These are phyloP conservation scores for Arabidopsis hybrid DNA, from an alignment of 441 rosid genomes.

Conservation along the genomic window DNA sequence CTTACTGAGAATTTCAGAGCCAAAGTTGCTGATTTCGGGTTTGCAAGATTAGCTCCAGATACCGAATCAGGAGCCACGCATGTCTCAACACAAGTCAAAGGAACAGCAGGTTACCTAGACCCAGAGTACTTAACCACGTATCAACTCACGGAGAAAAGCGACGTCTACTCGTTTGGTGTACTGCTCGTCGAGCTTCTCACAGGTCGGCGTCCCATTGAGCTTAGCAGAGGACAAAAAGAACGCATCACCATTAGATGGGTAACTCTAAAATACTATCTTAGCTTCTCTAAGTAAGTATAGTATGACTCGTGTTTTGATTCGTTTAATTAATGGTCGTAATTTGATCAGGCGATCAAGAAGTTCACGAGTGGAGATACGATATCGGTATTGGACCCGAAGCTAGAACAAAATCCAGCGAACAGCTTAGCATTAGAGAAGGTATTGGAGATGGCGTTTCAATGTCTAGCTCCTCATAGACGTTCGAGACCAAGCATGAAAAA, in stretches of 20 bases:
- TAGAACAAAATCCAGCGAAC: constrained; percentile 55
- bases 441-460: constrained; percentile 75
- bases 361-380: constrained; percentile 70
- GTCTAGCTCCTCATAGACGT: constrained; percentile 77
- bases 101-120: constrained; percentile 95
- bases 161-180: constrained; percentile 96
- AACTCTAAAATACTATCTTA: background rate
- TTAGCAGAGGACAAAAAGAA: constrained; percentile 71
- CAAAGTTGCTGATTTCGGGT: constrained; percentile 93
- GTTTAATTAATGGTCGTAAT: constrained; percentile 17
- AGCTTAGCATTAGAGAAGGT: constrained; percentile 72
- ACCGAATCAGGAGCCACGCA: constrained; percentile 85
- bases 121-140: constrained; percentile 90
- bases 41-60: constrained; percentile 86
- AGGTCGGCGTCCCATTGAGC: constrained; percentile 89
- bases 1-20: constrained; percentile 86
- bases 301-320: background rate
- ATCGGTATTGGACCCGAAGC: constrained; percentile 71
- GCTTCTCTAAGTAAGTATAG: background rate
- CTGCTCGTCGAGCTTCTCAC: constrained; percentile 82
- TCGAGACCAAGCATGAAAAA: constrained; percentile 84
- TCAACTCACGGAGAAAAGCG: constrained; percentile 93
- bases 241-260: constrained; percentile 91
- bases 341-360: constrained; percentile 78
- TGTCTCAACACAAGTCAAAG: constrained; percentile 97